These are phyloP conservation scores for Syzygium aromaticum DNA, from an alignment of 345 rosid genomes.

Conservation along the genomic window DNA sequence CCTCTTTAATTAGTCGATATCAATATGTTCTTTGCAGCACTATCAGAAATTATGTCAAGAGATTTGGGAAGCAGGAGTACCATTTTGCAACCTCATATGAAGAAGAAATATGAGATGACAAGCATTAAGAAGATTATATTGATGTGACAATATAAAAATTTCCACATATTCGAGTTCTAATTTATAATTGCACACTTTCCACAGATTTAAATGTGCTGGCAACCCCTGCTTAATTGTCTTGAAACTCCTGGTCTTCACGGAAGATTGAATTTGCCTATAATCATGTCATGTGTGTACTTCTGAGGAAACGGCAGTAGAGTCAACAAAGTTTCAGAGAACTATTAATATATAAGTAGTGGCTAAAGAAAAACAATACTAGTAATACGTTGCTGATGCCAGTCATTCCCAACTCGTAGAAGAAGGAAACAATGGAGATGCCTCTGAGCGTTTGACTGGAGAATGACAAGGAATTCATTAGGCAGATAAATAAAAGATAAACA, in stretches of 20 bases:
- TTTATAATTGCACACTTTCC: not conserved
- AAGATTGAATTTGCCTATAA: not conserved
- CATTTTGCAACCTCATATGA: not conserved
- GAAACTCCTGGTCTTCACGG: not conserved
- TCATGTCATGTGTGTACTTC: not conserved
- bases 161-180: not conserved
- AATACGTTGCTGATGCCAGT: slow-evolving; percentile 39
- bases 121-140: not conserved
- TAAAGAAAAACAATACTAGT: slow-evolving; percentile 8
- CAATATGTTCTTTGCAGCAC: not conserved
- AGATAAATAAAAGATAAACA: not conserved
- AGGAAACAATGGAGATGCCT: slow-evolving; percentile 32
- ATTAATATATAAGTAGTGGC: not conserved
- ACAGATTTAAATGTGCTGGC: not conserved
- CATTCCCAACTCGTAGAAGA: slow-evolving; percentile 52
- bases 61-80: not conserved
- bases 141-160: not conserved
- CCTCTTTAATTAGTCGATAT: not conserved
- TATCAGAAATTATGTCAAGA: not conserved
- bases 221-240: not conserved
- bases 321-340: not conserved
- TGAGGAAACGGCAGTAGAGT: not conserved
- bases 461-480: not conserved
- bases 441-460: slow-evolving; percentile 34
- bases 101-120: not conserved